A percentile compares a stretch with the other conserved stretches of the same genome.
phyloP scores from a whole-genome alignment of 2,329 filamentous ascomycete species.

The Ophiocordyceps camponoti-rufipedis region DNA sequence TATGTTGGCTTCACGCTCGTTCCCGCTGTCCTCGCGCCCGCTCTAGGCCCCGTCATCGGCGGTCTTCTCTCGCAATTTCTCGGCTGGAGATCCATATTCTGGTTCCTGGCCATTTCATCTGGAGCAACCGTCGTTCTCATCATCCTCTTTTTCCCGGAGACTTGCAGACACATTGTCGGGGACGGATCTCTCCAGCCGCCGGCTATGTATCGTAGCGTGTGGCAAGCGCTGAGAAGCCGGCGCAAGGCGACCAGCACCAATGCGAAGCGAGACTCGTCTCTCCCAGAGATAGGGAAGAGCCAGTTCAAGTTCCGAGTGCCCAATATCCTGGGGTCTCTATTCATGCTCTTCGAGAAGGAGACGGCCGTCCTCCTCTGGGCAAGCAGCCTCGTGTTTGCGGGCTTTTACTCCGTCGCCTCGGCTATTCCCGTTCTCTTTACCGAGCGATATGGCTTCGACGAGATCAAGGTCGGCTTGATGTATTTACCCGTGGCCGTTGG shows the following conservation, averaged over 20 bases:
- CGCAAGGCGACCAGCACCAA: background rate
- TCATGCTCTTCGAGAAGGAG: constrained; percentile 22
- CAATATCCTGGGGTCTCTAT: constrained; percentile 19
- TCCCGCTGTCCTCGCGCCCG: constrained; percentile 27
- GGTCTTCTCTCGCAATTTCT: constrained; percentile 36
- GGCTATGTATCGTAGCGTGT: constrained; percentile 15
- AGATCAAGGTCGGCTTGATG: constrained; percentile 33
- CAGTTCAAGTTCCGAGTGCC: constrained; percentile 18
- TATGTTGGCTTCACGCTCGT: constrained; percentile 36
- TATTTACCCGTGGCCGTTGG: constrained; percentile 32
- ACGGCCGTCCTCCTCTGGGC: constrained; percentile 25
- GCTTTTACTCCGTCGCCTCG: constrained; percentile 28
- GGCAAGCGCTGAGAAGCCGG: constrained; percentile 9
- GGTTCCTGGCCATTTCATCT: constrained; percentile 35
- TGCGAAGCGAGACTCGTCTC: constrained; percentile 2
- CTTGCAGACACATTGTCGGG: constrained; percentile 27
- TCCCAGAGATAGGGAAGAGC: constrained; percentile 1
- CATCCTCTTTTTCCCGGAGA: constrained; percentile 34
- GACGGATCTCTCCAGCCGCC: constrained; percentile 30
- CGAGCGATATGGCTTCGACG: constrained; percentile 38
- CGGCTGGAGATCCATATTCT: constrained; percentile 43
- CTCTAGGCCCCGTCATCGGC: constrained; percentile 37
- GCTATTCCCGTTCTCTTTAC: constrained; percentile 24
- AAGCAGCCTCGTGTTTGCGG: constrained; percentile 26
- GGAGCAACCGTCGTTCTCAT: constrained; percentile 22